Conservation (phyloP, 257 asterid genomes). For the Fraxinus anomala region DNA sequence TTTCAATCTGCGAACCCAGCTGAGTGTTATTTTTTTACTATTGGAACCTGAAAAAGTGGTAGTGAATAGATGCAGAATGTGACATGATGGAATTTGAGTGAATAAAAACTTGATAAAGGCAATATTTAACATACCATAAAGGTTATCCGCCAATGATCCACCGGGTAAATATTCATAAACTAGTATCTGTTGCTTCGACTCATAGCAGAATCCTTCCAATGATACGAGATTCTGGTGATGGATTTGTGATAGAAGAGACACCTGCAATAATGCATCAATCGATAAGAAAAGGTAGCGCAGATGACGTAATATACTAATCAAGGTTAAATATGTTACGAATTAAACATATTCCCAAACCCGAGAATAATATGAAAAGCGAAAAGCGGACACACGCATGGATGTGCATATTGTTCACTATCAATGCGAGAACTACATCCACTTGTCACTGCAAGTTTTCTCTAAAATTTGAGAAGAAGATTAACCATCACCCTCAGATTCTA, state of each 20-base stretch:
- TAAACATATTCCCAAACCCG: no score
- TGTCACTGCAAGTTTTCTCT: background rate
- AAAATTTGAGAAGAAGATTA: no score
- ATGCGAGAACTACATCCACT: background rate
- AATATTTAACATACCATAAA: slow-evolving; percentile 54
- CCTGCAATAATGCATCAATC: slow-evolving; percentile 44
- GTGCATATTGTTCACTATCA: background rate
- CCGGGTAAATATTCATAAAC: slow-evolving; percentile 82
- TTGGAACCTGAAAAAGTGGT: slow-evolving; percentile 56
- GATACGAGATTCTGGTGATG: slow-evolving; percentile 78
- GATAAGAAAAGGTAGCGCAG: background rate
- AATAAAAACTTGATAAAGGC: slow-evolving; percentile 6
- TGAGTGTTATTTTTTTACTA: slow-evolving; percentile 65
- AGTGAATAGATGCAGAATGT: slow-evolving; percentile 6
- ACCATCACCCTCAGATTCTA: no score
- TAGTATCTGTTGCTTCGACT: slow-evolving; percentile 87
- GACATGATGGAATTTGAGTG: background rate
- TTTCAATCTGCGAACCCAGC: slow-evolving; percentile 91
- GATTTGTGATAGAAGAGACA: slow-evolving; percentile 72
- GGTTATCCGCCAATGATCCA: slow-evolving; percentile 85
- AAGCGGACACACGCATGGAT: background rate
- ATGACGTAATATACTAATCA: no score
- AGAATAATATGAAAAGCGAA: no score
- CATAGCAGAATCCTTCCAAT: slow-evolving; percentile 87
- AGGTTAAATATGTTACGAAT: no score